Conservation (phyloP, 495 filamentous ascomycete species). For the Penicillium cinerascens region DNA sequence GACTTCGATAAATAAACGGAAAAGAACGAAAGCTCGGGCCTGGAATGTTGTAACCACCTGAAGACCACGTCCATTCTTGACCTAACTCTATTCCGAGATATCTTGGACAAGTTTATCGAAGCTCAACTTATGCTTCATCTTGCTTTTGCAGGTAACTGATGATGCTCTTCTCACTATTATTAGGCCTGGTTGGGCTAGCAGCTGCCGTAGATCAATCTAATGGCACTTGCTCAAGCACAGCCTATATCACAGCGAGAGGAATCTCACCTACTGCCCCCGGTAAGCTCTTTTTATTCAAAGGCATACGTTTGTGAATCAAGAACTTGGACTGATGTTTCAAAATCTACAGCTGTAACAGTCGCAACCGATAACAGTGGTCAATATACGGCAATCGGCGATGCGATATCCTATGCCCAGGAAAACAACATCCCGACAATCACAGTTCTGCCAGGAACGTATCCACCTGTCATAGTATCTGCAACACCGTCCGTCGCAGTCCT, state of each 20-base stretch:
- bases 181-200: neutral
- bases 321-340: neutral
- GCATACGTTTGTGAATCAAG: neutral
- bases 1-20: too few species aligned
- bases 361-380: constrained; percentile 8
- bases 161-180: neutral
- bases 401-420: constrained; percentile 10
- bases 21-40: neutral
- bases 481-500: constrained; percentile 8
- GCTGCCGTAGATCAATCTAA: neutral
- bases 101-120: neutral
- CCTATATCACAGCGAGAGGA: neutral
- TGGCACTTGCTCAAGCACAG: constrained; percentile 1
- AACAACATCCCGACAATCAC: constrained; percentile 11
- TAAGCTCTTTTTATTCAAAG: neutral
- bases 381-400: constrained; percentile 12
- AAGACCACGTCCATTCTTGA: neutral
- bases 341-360: constrained; percentile 6
- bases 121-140: neutral
- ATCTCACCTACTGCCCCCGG: neutral
- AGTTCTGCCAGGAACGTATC: constrained; percentile 11
- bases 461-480: constrained; percentile 14
- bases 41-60: neutral
- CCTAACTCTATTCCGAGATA: neutral
- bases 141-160: neutral